Conservation (phyloP, 2,329 filamentous ascomycete genomes). For the Pyricularia pennisetigena region DNA sequence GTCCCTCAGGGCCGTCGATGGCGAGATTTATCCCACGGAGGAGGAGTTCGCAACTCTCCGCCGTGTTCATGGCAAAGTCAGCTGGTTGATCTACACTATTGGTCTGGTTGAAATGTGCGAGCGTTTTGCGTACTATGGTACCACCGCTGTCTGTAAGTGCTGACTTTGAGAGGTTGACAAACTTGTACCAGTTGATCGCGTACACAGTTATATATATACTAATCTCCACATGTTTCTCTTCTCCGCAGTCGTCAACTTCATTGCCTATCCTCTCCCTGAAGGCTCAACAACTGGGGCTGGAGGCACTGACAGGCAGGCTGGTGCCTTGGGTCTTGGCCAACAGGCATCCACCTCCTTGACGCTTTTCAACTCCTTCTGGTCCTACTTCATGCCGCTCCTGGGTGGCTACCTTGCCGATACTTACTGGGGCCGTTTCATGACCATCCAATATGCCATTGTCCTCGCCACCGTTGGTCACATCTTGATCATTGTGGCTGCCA, state of each 20-base stretch:
- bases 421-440: conserved; percentile 63
- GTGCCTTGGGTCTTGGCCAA: conserved; percentile 51
- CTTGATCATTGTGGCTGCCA: conserved; percentile 54
- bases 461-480: conserved; percentile 57
- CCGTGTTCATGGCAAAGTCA: conserved; percentile 54
- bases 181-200: conserved; percentile 33
- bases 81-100: conserved; percentile 57
- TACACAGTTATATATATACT: background rate
- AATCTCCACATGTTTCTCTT: background rate
- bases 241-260: conserved; percentile 36
- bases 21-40: conserved; percentile 35
- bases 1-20: background rate
- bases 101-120: conserved; percentile 68
- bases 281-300: conserved; percentile 44
- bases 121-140: conserved; percentile 70
- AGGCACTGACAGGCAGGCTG: conserved; percentile 23
- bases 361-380: conserved; percentile 51
- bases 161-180: too few relatives aligned
- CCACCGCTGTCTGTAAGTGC: conserved; percentile 37
- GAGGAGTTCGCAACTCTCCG: conserved; percentile 53
- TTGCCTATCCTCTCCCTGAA: conserved; percentile 42
- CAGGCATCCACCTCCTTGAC: conserved; percentile 38
- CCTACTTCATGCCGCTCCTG: conserved; percentile 15
- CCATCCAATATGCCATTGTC: conserved; percentile 57
- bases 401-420: conserved; percentile 53